Conservation (phyloP, 2,329 filamentous ascomycete species). For the Stenocarpella maydis region DNA sequence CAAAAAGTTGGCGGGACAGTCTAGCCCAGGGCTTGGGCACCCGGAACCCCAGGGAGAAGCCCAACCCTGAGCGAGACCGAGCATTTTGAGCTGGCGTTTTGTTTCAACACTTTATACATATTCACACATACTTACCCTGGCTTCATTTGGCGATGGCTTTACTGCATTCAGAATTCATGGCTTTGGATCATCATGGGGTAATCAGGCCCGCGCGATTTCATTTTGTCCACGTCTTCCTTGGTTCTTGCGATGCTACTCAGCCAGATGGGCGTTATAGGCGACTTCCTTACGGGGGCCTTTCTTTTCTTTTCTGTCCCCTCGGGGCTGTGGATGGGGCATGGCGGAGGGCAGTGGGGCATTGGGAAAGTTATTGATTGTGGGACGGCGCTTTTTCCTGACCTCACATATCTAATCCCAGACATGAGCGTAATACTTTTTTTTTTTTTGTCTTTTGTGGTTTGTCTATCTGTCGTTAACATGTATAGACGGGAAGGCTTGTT, state of each 20-base stretch:
- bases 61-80: background rate
- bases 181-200: background rate
- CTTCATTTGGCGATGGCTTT: constrained; percentile 1
- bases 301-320: background rate
- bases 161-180: constrained; percentile 17
- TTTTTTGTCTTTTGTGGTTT: constrained; percentile 10
- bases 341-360: background rate
- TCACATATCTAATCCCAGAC: constrained; percentile 20
- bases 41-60: background rate
- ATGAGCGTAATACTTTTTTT: constrained; percentile 24
- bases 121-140: background rate
- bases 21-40: background rate
- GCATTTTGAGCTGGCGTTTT: background rate
- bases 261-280: constrained; percentile 19
- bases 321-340: constrained; percentile 4
- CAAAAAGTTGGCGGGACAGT: background rate
- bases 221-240: constrained; percentile 10
- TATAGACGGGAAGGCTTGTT: constrained; percentile 14
- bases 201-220: constrained; percentile 8
- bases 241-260: background rate
- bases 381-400: background rate
- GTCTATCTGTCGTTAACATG: background rate
- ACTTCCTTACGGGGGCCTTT: background rate
- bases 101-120: background rate
- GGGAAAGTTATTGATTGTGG: background rate